These are phyloP conservation scores for Amanita jacksonii DNA, from an alignment of 768 basidiomycete genomes.

Conservation along the genomic window DNA sequence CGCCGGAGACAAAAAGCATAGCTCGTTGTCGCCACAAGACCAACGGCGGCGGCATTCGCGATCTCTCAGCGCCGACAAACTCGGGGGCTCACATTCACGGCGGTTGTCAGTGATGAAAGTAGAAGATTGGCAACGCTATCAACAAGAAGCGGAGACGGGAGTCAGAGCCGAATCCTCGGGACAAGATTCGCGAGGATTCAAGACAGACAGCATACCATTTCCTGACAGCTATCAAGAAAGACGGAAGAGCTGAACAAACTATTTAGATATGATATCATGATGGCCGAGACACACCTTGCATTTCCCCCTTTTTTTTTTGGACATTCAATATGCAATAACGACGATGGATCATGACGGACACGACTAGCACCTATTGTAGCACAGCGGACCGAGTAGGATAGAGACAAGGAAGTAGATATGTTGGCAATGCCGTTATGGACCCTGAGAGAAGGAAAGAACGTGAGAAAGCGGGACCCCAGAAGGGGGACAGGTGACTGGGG, in stretches of 20 bases:
- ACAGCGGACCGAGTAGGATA: constrained; percentile 5
- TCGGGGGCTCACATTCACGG: constrained; percentile 45
- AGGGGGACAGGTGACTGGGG: constrained; percentile 8
- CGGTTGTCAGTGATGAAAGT: constrained; percentile 72
- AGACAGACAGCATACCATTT: constrained; percentile 43
- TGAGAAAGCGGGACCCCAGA: constrained; percentile 8
- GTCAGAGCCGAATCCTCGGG: constrained; percentile 18
- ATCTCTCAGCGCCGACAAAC: constrained; percentile 52
- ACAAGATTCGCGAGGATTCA: constrained; percentile 3
- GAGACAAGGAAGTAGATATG: constrained; percentile 7
- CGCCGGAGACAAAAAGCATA: constrained; percentile 24
- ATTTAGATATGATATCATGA: not conserved
- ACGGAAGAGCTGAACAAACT: constrained; percentile 6
- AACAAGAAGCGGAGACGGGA: constrained; percentile 36
- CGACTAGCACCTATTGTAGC: constrained; percentile 1
- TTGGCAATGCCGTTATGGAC: constrained; percentile 6
- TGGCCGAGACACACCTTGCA: not conserved
- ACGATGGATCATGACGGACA: constrained; percentile 4
- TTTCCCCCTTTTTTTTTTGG: constrained; percentile 2
- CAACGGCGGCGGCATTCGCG: constrained; percentile 34
- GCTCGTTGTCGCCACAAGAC: constrained; percentile 25
- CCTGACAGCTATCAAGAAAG: constrained; percentile 26
- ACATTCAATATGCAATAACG: no score
- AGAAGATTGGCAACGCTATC: constrained; percentile 77
- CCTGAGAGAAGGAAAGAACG: constrained; percentile 4